Base-by-base conservation (phyloP, 371 early-diverging fungal species). In the Capillidium rhysosporum region DNA sequence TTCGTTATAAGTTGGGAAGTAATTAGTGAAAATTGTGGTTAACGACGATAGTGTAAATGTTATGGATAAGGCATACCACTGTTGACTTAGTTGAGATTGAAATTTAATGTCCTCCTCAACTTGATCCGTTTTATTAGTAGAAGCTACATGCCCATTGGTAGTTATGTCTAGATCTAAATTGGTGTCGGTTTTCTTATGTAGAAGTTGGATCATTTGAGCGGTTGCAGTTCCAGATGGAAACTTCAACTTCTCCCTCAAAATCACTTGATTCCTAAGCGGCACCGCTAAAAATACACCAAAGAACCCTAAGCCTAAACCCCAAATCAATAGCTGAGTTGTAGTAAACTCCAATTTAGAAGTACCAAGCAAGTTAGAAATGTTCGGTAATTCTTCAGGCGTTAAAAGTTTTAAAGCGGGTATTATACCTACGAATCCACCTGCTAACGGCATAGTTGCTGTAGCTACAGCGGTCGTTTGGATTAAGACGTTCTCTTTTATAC, bases 251-350 rank as follows among this genome's bases (percentile, higher is more conserved):
- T 86, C 84, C 43, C 76, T 70, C 40, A 89, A 71, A 40, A 86
- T 79, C 23, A 79, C 82, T 57, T 87, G 86, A 31, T 71, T 75
- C 43, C 91, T 66, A 44, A 91, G 61, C 4, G 89, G 88, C 1
- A 91, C 72, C 2, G 87, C 89, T 63, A 91, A 89, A 58, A 89
- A 89, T 5, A 91, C 82, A 25, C 91, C 91, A 67, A 85, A 91
- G 63, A 85, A 83, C 5, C 87, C 80, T 46, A 86, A 69, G 3
- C 76, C 86, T n/a, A 86, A 56, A 8, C 81, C 77, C 89, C 89
- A 88, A 0, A 85, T 56, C 16, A 80, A 68, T 52, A 86, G 57
- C 57, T 80, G 68, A 34, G 64, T 58, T 9, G 67, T 68, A 12
- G 65, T 67, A 34, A 34, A 34, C 34, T 34, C 7, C 4, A 34